Evolutionary conservation across 129 eudicot species (phyloP), one percentile per base, ranked within the genome.

Genomic region (Ambrosia trifida): DNA sequence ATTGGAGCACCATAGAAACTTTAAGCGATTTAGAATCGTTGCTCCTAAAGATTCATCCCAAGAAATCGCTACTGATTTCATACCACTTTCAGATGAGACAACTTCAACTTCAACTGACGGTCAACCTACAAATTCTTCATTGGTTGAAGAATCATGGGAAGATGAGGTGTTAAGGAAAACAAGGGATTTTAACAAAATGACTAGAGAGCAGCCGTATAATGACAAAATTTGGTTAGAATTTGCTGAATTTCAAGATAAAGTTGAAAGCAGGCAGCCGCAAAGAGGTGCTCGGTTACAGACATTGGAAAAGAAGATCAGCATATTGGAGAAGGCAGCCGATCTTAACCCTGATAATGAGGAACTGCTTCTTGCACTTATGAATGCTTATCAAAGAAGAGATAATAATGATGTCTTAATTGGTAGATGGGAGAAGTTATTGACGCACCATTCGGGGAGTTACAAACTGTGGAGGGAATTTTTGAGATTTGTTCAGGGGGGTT

Each of bases 131-230:
- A 79, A 77, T 70, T 58, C 69, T 17, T 57, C 78, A 16, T 67
- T 77, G 12, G 72, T 95, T 32, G 94, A 87, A 76, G 99, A 95
- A 78, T 95, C 99, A 16, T 88, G 97, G 99, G 99, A 95, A 79
- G 99, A 90, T 70, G 91, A 88, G 84, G 87, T 95, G 44, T 72
- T 90, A 46, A 72, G 97, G 30, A 88, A 88, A 79, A 95, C 97
- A 4, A 90, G 62, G 84, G 95, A 90, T 79, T 90, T 85, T 54
- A 95, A 95, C 73, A 95, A 65, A 76, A 68, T 85, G 88, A 88
- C 94, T 2, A 84, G 99, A 73, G 99, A 95, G 71, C 85, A 78
- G 24, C 97, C 99, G 2, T 85, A 83, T 57, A 85, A 88, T 65
- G 94, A 77, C 43, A 77, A 79, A 24, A 50, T 51, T 45, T 95